A percentile compares a stretch with the other conserved stretches of the same genome.
These are phyloP conservation scores for Microascus cirrosus DNA, from an alignment of 2,329 filamentous ascomycete species.

Conservation along the genomic window DNA sequence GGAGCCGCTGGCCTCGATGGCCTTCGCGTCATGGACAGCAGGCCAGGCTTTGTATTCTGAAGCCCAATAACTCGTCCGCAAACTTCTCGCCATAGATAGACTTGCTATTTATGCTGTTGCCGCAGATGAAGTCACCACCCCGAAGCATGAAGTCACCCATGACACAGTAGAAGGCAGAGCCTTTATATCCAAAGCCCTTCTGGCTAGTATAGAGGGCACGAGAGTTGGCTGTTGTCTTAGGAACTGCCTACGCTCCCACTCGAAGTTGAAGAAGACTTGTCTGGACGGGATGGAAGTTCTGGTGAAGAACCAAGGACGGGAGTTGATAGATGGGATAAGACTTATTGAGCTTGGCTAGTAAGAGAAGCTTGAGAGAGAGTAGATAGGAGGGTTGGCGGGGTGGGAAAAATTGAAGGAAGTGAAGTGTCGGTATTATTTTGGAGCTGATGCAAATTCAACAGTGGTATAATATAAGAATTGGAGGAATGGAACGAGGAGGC, in stretches of 20 bases:
- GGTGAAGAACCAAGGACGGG: constrained; percentile 34
- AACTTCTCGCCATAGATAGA: constrained; percentile 97
- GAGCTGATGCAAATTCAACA: constrained; percentile 8
- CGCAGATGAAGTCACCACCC: constrained; percentile 89
- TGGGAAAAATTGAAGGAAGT: constrained; percentile 29
- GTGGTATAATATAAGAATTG: background rate
- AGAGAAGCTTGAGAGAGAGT: constrained; percentile 26
- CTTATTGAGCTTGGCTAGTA: constrained; percentile 15
- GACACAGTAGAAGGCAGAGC: constrained; percentile 83
- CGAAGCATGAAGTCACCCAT: constrained; percentile 93
- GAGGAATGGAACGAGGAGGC: background rate
- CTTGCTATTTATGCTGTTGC: constrained; percentile 82
- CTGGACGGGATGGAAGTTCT: constrained; percentile 61
- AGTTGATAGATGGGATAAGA: constrained; percentile 17
- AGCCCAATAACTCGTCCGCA: constrained; percentile 80
- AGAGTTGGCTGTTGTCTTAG: constrained; percentile 84
- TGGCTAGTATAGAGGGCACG: constrained; percentile 68
- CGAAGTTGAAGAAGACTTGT: constrained; percentile 64
- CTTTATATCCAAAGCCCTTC: constrained; percentile 74
- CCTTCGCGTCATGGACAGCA: constrained; percentile 81
- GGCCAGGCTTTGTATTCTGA: constrained; percentile 63
- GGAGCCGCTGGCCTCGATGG: constrained; percentile 50
- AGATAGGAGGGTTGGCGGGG: constrained; percentile 25
- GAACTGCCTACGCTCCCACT: constrained; percentile 70
- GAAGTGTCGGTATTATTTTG: constrained; percentile 32